Percentiles rank a stretch among this genome's conserved stretches.
These are phyloP conservation scores for Quercus lobata DNA, from an alignment of 331 rosid genomes.

Conservation along the genomic window DNA sequence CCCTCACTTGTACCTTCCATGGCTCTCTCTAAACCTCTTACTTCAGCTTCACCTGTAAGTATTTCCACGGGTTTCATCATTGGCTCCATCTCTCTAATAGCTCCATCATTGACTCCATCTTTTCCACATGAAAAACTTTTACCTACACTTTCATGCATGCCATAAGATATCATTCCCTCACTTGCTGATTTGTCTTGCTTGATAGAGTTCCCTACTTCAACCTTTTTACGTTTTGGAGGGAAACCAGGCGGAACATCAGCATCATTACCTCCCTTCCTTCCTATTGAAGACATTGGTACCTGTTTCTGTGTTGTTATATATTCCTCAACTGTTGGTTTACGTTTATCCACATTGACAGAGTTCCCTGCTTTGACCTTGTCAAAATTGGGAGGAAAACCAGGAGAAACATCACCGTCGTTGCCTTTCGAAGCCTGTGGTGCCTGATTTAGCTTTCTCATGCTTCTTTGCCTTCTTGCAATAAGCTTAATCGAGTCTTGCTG, in stretches of 20 bases:
- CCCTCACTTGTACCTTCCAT: background rate
- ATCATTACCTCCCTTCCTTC: background rate
- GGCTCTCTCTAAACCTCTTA: background rate
- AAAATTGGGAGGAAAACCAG: slow-evolving; percentile 18
- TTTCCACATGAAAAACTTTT: background rate
- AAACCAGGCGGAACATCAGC: slow-evolving; percentile 8
- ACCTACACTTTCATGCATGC: background rate
- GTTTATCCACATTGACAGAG: background rate
- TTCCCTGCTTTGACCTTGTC: background rate
- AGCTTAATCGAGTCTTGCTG: background rate
- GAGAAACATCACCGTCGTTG: slow-evolving; percentile 4
- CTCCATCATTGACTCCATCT: background rate
- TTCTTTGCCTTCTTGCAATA: too few species aligned
- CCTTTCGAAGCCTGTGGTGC: background rate
- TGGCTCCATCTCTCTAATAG: background rate
- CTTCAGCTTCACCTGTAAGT: background rate
- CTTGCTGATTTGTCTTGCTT: background rate
- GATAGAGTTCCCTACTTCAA: background rate
- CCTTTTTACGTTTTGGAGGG: background rate
- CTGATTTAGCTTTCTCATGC: too few species aligned
- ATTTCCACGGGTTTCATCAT: background rate
- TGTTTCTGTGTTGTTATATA: background rate
- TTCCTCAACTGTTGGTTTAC: background rate
- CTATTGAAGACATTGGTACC: background rate
- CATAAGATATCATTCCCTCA: background rate